Evolutionary conservation across 305 asterid genomes (phyloP).

Genomic region (Fraxinus nigra): DNA sequence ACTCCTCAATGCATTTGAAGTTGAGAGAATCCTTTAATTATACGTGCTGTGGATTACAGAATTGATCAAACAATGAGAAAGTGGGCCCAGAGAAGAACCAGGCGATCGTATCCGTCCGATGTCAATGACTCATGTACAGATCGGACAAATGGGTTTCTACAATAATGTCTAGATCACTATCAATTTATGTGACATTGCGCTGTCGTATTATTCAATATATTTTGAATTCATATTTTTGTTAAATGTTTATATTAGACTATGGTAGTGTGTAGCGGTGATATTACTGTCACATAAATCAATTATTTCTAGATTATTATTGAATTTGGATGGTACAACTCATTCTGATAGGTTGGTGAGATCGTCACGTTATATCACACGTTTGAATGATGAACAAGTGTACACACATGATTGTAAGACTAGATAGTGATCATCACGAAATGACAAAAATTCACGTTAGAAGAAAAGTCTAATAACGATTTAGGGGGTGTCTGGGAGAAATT

Average conservation of each 20-base stretch:
- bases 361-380: conserved; percentile 16
- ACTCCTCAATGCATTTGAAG: too few relatives aligned
- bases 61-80: neutral
- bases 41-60: neutral
- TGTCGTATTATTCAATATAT: too few relatives aligned
- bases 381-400: neutral
- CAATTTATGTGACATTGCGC: too few relatives aligned
- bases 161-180: too few relatives aligned
- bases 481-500: too few relatives aligned
- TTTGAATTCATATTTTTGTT: too few relatives aligned
- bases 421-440: neutral
- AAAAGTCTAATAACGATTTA: too few relatives aligned
- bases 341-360: neutral
- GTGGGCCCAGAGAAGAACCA: neutral
- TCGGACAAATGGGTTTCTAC: too few relatives aligned
- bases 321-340: conserved; percentile 1
- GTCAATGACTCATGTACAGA: neutral
- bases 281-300: too few relatives aligned
- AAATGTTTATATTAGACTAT: too few relatives aligned
- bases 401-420: neutral
- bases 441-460: neutral
- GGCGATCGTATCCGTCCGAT: neutral
- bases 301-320: neutral
- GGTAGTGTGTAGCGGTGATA: too few relatives aligned
- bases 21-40: too few relatives aligned